Conservation (phyloP, 73 alveolate species). For the Symbiodinium pilosum region DNA sequence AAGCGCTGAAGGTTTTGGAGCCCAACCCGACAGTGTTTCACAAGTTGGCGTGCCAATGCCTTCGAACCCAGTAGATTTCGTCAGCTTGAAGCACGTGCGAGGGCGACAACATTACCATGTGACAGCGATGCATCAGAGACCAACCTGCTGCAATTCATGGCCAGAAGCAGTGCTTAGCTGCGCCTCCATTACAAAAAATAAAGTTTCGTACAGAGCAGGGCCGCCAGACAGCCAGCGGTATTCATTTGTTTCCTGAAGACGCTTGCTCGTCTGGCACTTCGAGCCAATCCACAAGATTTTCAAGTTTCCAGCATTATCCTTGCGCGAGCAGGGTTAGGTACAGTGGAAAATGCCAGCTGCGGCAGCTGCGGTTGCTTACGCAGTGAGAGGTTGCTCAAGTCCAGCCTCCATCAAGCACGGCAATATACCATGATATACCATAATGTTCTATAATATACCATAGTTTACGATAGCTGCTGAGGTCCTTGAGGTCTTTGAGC, state of each 20-base stretch:
- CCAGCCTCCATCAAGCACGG: too few relatives aligned
- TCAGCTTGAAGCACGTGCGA: neutral
- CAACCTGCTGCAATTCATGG: neutral
- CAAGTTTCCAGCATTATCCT: too few relatives aligned
- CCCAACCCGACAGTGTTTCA: neutral
- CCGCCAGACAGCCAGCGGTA: neutral
- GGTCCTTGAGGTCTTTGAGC: constrained; percentile 31
- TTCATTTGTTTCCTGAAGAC: neutral
- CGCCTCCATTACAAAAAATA: neutral
- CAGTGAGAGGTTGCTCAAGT: too few relatives aligned
- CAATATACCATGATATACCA: too few relatives aligned
- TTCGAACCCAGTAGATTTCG: neutral
- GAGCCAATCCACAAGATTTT: too few relatives aligned
- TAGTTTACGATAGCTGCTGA: too few relatives aligned
- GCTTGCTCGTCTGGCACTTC: neutral
- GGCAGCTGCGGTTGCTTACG: too few relatives aligned
- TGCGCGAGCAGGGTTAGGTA: too few relatives aligned
- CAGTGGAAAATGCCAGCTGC: too few relatives aligned
- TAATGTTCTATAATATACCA: too few relatives aligned
- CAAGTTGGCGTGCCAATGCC: neutral
- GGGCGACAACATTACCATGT: neutral
- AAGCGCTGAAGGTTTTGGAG: neutral
- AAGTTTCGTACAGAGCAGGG: neutral
- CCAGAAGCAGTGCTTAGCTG: neutral
- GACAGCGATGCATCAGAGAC: neutral